These are phyloP conservation scores for Platanus orientalis DNA, from an alignment of 164 flowering plant genomes.

Conservation along the genomic window DNA sequence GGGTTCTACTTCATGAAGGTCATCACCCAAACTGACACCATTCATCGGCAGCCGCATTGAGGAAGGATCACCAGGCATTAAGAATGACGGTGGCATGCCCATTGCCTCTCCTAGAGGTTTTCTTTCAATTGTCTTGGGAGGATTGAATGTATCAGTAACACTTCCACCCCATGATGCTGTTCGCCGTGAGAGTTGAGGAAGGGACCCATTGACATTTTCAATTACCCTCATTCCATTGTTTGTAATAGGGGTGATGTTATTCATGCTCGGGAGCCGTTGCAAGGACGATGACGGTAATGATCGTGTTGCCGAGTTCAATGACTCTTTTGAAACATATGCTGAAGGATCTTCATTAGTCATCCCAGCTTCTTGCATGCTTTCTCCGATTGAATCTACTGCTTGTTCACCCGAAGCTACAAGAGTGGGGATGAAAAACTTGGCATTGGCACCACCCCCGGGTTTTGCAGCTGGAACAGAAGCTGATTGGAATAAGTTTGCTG, in stretches of 20 bases:
- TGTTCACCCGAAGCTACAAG: conserved; percentile 30
- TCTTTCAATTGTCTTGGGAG: conserved; percentile 20
- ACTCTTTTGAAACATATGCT: conserved; percentile 19
- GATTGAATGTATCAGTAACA: conserved; percentile 17
- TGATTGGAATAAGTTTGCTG: conserved; percentile 49
- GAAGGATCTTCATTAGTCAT: conserved; percentile 17
- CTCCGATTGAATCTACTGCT: conserved; percentile 11
- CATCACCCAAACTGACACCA: conserved; percentile 44
- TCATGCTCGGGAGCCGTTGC: conserved; percentile 63
- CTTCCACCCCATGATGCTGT: conserved; percentile 78
- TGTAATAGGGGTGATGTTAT: conserved; percentile 25
- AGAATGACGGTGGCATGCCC: conserved; percentile 31
- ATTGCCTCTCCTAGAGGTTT: not conserved
- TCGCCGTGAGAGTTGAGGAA: conserved; percentile 29
- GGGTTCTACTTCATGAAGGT: conserved; percentile 76
- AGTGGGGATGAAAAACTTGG: conserved; percentile 59
- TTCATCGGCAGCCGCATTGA: conserved; percentile 17
- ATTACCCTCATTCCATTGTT: conserved; percentile 9
- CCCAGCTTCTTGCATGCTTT: conserved; percentile 24
- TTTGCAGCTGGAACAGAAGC: conserved; percentile 48
- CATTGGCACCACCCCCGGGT: conserved; percentile 34
- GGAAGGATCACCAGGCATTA: conserved; percentile 22
- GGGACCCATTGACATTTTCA: conserved; percentile 17
- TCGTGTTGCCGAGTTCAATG: conserved; percentile 20
- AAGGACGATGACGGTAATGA: conserved; percentile 25